Percentiles rank a stretch among this genome's conserved stretches.
phyloP scores from a whole-genome alignment of 768 basidiomycete genomes.

The Boletus subparvulus region DNA sequence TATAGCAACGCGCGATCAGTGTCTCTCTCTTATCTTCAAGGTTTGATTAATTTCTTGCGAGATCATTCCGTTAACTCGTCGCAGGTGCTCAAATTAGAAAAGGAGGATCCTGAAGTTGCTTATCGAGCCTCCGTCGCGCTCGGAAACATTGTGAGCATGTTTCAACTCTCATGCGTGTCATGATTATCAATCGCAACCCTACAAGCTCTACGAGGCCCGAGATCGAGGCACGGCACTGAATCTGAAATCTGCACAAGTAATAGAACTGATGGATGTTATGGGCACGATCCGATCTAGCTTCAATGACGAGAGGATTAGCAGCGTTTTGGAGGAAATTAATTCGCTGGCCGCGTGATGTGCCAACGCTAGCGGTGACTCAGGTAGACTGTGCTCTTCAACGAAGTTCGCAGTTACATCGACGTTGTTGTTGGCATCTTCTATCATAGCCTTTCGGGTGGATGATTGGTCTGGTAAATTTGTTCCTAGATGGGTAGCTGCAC shows the following conservation, averaged over 20 bases:
- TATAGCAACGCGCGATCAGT: slow-evolving; percentile 39
- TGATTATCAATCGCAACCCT: not conserved
- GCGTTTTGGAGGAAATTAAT: slow-evolving; percentile 48
- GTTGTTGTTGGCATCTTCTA: not conserved
- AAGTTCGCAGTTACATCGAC: not conserved
- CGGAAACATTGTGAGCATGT: slow-evolving; percentile 61
- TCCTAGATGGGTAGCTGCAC: too few relatives aligned
- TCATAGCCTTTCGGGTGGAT: not conserved
- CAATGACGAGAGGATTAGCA: slow-evolving; percentile 58
- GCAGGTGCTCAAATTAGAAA: slow-evolving; percentile 40
- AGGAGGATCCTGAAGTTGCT: slow-evolving; percentile 61
- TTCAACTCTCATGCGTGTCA: not conserved
- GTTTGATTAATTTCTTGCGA: slow-evolving; percentile 32
- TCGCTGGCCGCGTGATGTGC: slow-evolving; percentile 32
- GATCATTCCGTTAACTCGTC: slow-evolving; percentile 6
- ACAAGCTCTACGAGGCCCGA: slow-evolving; percentile 52
- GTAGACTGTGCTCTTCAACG: not conserved
- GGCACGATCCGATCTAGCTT: slow-evolving; percentile 46
- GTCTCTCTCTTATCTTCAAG: slow-evolving; percentile 45
- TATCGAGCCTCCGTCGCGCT: slow-evolving; percentile 73
- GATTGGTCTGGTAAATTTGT: too few relatives aligned
- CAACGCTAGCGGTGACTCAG: not conserved
- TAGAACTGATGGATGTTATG: slow-evolving; percentile 42
- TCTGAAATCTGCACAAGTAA: slow-evolving; percentile 35
- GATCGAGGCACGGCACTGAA: slow-evolving; percentile 36